Evolutionary conservation across 768 basidiomycete genomes (phyloP), one percentile per base, ranked within the genome.

Genomic region (Sporobolomyces phaffii): DNA sequence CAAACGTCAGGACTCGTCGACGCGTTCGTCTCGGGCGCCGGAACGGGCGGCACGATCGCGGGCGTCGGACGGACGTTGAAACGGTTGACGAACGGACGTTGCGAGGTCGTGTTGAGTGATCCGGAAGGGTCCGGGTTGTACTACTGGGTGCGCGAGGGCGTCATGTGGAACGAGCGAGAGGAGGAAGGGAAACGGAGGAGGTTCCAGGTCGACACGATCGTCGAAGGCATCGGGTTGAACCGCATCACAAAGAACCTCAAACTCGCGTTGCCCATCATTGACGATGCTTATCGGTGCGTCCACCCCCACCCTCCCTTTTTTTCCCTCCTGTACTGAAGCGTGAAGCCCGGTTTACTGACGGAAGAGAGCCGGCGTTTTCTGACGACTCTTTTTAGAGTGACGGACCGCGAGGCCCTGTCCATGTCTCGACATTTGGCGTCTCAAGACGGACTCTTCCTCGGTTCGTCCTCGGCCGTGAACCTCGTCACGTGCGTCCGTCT

Each of bases 401-500:
- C 89, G 3, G 96, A 98, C 72, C 86, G 83, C 2, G 94, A 99
- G 78, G 94, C 94, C 0, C 90, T 98, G 26, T 85, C 88, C 11
- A 98, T 98, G 94, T 88, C 92, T 2, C 86, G 93, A 14, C 91
- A 91, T 76, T 83, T 99, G 24, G 91, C 96, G 6, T 81, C 87
- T 54, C 81, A 89, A 61, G 94, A 98, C 71, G 96, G 96, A 0
- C 80, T 99, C 31, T 98, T 93, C 79, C 81, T 98, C 33, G 96
- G 96, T 18, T 97, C 93, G 0, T 94, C 91, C 65, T 93, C 90
- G 73, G 94, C 96, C 0, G 93, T 91, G 76, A 99, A 98, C 75
- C 82, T 99, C 43, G 84, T 96, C n/a, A 89, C 94, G 2, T 91
- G 89, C 72, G 83, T 96, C 50, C 87, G 88, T 73, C 80, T 93